Conservation (phyloP, 2,329 filamentous ascomycete genomes). For the Seiridium unicorne region DNA sequence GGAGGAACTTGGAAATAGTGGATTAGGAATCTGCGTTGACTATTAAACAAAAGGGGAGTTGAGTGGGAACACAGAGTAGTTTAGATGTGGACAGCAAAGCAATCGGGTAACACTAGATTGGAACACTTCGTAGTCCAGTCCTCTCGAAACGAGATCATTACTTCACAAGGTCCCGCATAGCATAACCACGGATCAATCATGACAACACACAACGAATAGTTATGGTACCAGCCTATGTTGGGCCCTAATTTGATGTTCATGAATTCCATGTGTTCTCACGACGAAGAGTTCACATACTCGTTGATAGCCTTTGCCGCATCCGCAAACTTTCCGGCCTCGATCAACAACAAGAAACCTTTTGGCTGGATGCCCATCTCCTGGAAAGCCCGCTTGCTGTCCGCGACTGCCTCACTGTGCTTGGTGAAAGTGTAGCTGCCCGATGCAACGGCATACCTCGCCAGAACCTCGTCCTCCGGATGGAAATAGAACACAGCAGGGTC, state of each 20-base stretch:
- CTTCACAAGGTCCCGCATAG: too few species aligned
- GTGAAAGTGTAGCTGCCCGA: slow-evolving; percentile 74
- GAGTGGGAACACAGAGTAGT: too few species aligned
- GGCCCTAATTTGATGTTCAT: not conserved
- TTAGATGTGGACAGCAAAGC: too few species aligned
- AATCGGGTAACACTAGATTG: too few species aligned
- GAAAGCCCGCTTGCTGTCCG: slow-evolving; percentile 92
- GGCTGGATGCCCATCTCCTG: slow-evolving; percentile 88
- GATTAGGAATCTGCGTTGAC: too few species aligned
- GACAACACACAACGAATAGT: too few species aligned
- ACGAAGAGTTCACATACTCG: slow-evolving; percentile 65
- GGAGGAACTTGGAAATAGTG: too few species aligned
- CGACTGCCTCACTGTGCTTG: slow-evolving; percentile 75
- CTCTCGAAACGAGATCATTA: too few species aligned
- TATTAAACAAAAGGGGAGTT: too few species aligned
- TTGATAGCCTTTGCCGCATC: slow-evolving; percentile 72
- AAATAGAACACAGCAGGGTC: slow-evolving; percentile 76
- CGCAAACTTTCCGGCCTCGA: slow-evolving; percentile 77
- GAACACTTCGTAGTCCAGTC: too few species aligned
- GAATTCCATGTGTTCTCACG: slow-evolving; percentile 18
- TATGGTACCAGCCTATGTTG: too few species aligned
- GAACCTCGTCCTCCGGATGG: slow-evolving; percentile 90
- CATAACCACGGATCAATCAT: too few species aligned
- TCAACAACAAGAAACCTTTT: slow-evolving; percentile 79
- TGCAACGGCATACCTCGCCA: slow-evolving; percentile 73